Evolutionary conservation across 768 basidiomycete genomes (phyloP).

Genomic region (Trametes cubensis): DNA sequence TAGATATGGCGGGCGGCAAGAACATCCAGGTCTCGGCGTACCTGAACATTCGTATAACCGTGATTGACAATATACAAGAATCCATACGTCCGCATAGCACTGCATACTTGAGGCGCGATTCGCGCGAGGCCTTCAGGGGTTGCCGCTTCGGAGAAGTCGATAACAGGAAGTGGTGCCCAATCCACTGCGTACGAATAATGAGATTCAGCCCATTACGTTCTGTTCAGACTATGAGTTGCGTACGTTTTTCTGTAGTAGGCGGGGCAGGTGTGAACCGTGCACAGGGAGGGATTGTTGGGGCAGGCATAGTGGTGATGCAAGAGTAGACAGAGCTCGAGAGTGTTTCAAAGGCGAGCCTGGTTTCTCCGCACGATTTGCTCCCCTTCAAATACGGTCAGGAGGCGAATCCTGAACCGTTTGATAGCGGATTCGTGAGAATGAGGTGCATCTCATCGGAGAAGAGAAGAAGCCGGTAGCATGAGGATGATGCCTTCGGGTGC

Average conservation of each 20-base stretch:
- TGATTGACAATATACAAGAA: constrained; percentile 41
- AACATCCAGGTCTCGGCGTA: not conserved
- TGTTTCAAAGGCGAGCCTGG: too few relatives aligned
- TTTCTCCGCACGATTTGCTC: too few relatives aligned
- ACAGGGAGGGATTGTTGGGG: not conserved
- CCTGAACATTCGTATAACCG: constrained; percentile 21
- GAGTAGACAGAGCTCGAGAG: too few relatives aligned
- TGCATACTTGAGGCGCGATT: constrained; percentile 44
- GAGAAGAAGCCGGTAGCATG: too few relatives aligned
- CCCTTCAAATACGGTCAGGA: too few relatives aligned
- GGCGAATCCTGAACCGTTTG: too few relatives aligned
- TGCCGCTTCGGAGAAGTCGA: constrained; percentile 49
- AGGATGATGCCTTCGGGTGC: too few relatives aligned
- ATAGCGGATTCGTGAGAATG: too few relatives aligned
- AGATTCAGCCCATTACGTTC: too few relatives aligned
- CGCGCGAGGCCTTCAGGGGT: constrained; percentile 42
- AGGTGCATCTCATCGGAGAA: too few relatives aligned
- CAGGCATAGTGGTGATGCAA: not conserved
- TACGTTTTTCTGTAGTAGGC: constrained; percentile 15
- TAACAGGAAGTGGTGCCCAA: constrained; percentile 53
- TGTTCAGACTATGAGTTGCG: not conserved
- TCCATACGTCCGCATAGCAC: constrained; percentile 49
- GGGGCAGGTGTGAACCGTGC: not conserved
- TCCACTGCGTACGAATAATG: constrained; percentile 39
- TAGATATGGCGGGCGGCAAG: not conserved